Conservation (phyloP, 2,329 filamentous ascomycete genomes). For the Fusarium sublunatum region DNA sequence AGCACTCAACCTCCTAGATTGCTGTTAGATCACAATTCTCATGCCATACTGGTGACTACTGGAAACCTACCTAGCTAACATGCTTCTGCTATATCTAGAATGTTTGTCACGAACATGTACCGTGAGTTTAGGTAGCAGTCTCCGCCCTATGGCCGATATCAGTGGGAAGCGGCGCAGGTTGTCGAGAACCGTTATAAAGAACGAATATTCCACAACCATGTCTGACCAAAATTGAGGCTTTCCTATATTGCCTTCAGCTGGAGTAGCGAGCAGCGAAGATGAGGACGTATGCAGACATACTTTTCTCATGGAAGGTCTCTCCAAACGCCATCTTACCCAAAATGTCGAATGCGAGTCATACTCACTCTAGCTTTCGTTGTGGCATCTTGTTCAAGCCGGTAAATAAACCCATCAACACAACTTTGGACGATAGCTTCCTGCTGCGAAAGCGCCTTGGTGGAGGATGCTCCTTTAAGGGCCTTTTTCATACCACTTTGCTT, state of each 20-base stretch:
- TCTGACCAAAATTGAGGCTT: not conserved
- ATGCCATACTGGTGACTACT: not conserved
- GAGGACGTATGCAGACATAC: not conserved
- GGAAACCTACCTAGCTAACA: not conserved
- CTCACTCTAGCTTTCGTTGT: not conserved
- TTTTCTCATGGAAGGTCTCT: not conserved
- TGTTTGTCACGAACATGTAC: not conserved
- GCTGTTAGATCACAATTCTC: not conserved
- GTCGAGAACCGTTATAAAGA: not conserved
- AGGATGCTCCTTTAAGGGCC: not conserved
- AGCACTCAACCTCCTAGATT: not conserved
- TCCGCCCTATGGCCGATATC: not conserved
- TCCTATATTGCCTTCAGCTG: not conserved
- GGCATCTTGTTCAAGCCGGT: not conserved
- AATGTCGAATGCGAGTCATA: conserved; percentile 1
- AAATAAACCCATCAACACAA: not conserved
- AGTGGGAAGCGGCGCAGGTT: not conserved
- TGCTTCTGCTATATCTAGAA: not conserved
- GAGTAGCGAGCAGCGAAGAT: no score
- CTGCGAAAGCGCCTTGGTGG: not conserved
- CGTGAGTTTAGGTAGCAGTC: not conserved
- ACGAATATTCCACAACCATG: not conserved
- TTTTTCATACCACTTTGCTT: not conserved
- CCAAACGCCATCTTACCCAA: not conserved
- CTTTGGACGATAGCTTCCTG: not conserved